These are phyloP conservation scores for Macrotyloma uniflorum DNA, from an alignment of 306 rosid genomes.

Conservation along the genomic window DNA sequence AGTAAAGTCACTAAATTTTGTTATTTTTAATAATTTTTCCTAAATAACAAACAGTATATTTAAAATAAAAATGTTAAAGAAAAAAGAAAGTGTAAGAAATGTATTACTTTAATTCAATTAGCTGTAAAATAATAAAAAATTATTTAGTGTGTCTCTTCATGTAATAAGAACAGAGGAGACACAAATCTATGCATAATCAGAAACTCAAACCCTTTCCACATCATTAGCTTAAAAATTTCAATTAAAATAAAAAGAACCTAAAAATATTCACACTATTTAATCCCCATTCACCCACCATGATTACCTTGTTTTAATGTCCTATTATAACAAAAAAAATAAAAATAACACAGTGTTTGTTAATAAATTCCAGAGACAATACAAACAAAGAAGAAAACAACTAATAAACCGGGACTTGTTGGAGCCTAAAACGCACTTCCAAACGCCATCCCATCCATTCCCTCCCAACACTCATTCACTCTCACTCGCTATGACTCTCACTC, in stretches of 20 bases:
- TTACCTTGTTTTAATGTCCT: neutral
- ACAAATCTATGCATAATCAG: neutral
- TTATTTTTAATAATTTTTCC: no score
- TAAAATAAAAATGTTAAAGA: no score
- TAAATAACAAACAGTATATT: no score
- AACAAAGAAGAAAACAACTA: neutral
- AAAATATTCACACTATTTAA: conserved; percentile 18
- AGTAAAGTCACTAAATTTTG: no score
- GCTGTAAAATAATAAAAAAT: no score
- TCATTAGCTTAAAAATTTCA: neutral
- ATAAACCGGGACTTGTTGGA: conserved; percentile 20
- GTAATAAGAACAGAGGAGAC: no score
- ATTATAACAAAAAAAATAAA: neutral
- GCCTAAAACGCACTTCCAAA: conserved; percentile 2
- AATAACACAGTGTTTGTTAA: neutral
- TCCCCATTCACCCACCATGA: neutral
- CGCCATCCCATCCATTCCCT: neutral
- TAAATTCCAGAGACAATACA: neutral
- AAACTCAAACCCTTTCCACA: neutral
- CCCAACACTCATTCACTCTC: neutral
- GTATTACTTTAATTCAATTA: no score
- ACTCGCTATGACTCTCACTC: neutral
- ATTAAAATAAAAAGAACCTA: neutral
- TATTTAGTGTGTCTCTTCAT: no score
- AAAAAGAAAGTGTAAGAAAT: no score